phyloP scores from a whole-genome alignment of 768 basidiomycete species.

The Russula compacta region DNA sequence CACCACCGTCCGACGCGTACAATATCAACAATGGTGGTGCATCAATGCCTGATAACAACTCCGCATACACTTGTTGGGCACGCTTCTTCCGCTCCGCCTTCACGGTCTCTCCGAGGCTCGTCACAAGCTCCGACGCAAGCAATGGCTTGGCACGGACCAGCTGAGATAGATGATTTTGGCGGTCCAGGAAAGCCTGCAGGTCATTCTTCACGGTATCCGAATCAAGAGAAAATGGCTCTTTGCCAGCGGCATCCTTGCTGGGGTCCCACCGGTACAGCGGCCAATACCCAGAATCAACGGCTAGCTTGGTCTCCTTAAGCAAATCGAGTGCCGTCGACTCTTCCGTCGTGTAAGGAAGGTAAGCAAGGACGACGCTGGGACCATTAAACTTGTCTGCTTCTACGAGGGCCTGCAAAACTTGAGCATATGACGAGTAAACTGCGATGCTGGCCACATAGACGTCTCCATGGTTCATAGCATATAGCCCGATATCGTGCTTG shows the following conservation, averaged over 20 bases:
- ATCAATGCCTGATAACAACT: slow-evolving; percentile 74
- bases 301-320: slow-evolving; percentile 96
- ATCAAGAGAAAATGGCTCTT: slow-evolving; percentile 88
- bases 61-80: slow-evolving; percentile 77
- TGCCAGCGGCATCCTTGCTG: slow-evolving; percentile 58
- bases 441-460: slow-evolving; percentile 95
- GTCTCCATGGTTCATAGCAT: slow-evolving; percentile 97
- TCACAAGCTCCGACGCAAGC: slow-evolving; percentile 73
- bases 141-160: slow-evolving; percentile 74
- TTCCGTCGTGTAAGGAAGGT: slow-evolving; percentile 82
- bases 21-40: slow-evolving; percentile 82
- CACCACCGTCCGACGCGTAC: slow-evolving; percentile 93
- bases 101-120: slow-evolving; percentile 75
- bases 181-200: slow-evolving; percentile 85
- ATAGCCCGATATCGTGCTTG: slow-evolving; percentile 94
- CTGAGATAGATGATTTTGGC: slow-evolving; percentile 94
- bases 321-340: slow-evolving; percentile 73
- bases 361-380: slow-evolving; percentile 87
- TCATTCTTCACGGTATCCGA: slow-evolving; percentile 92
- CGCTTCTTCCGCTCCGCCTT: slow-evolving; percentile 74
- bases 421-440: slow-evolving; percentile 91
- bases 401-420: slow-evolving; percentile 81
- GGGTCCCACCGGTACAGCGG: slow-evolving; percentile 98
- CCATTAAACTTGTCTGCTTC: slow-evolving; percentile 89
- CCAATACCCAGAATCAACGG: slow-evolving; percentile 96